These are phyloP conservation scores for Fusarium avenaceum DNA, from an alignment of 2,329 filamentous ascomycete genomes.

Conservation along the genomic window DNA sequence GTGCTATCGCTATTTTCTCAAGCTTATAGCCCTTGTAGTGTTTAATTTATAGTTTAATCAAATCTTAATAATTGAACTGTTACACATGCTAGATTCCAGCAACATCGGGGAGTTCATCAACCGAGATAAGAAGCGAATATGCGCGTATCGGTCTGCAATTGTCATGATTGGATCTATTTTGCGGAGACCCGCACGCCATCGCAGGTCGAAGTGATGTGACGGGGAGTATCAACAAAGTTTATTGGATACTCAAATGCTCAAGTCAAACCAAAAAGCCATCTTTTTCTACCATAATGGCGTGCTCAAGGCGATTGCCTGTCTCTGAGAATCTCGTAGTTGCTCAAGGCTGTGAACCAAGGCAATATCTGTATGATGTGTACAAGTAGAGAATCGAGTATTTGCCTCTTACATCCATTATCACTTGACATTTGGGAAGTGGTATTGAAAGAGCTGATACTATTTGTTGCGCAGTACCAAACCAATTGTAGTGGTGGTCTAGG, in stretches of 20 bases:
- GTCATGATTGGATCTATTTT: constrained; percentile 29
- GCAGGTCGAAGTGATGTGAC: constrained; percentile 38
- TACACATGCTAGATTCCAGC: not conserved
- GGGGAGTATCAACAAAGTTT: constrained; percentile 30
- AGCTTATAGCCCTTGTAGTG: too few species aligned
- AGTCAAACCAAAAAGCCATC: constrained; percentile 8
- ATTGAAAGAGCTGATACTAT: too few species aligned
- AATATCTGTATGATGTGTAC: not conserved
- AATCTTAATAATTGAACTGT: not conserved
- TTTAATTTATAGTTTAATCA: not conserved
- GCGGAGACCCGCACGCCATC: constrained; percentile 49
- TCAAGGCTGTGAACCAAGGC: not conserved
- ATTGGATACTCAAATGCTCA: constrained; percentile 36
- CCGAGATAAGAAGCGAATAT: constrained; percentile 12
- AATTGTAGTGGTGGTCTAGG: too few species aligned
- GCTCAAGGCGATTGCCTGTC: constrained; percentile 16
- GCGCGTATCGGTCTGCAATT: constrained; percentile 37
- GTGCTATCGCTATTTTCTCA: too few species aligned
- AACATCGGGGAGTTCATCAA: constrained; percentile 36
- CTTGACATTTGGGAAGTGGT: too few species aligned
- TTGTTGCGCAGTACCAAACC: too few species aligned
- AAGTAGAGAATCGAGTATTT: not conserved
- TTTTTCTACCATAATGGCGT: constrained; percentile 37
- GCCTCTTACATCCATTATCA: not conserved
- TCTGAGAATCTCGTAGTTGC: not conserved